These are phyloP conservation scores for Solanum pennellii DNA, from an alignment of 257 asterid genomes.

Conservation along the genomic window DNA sequence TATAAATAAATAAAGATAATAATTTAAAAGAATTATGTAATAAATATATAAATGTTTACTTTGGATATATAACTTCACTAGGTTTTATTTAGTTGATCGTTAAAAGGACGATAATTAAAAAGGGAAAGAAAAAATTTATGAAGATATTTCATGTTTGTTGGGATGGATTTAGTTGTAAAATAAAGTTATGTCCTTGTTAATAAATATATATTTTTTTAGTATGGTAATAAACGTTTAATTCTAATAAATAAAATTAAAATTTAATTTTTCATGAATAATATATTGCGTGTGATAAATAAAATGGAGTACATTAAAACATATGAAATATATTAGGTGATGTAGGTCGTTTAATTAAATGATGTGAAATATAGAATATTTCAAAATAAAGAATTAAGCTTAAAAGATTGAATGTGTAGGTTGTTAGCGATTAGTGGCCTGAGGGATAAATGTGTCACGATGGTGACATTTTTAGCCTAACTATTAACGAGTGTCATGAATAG, in stretches of 20 bases:
- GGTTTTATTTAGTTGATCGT: background rate
- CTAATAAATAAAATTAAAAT: background rate
- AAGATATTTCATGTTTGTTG: background rate
- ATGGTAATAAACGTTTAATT: background rate
- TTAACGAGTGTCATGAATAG: too few species aligned
- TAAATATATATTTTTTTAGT: background rate
- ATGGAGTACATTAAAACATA: background rate
- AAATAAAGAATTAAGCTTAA: background rate
- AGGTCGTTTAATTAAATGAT: background rate
- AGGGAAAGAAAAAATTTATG: background rate
- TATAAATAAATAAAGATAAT: background rate
- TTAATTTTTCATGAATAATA: background rate
- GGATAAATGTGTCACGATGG: background rate
- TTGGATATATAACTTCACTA: background rate
- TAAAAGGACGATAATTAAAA: background rate
- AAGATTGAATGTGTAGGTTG: background rate
- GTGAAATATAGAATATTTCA: background rate
- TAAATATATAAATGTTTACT: background rate
- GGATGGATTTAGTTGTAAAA: background rate
- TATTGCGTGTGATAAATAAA: background rate
- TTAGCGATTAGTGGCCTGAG: accelerated
- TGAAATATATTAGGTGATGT: background rate
- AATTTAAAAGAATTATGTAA: too few species aligned
- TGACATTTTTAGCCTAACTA: background rate
- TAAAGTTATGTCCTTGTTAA: background rate